Evolutionary conservation across 2,329 filamentous ascomycete genomes (phyloP).

Genomic region (Didymella pomorum): DNA sequence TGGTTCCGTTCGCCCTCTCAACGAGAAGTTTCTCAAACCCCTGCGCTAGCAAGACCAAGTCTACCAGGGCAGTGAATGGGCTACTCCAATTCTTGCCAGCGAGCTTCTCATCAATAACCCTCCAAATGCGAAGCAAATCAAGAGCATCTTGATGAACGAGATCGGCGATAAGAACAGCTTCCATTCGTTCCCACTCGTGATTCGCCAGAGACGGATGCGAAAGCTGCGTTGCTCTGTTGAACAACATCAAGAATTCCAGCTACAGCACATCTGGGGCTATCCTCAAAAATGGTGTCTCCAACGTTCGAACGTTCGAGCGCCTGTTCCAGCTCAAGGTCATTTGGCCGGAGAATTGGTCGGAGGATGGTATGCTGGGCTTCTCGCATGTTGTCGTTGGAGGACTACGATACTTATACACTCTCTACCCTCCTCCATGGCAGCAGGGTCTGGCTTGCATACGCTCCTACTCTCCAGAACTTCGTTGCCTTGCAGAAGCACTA

Average conservation of each 20-base stretch:
- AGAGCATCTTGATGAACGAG: slow-evolving; percentile 13
- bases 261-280: slow-evolving; percentile 20
- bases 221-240: slow-evolving; percentile 15
- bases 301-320: slow-evolving; percentile 14
- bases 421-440: slow-evolving; percentile 21
- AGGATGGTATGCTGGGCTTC: slow-evolving; percentile 15
- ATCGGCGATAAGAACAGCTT: slow-evolving; percentile 18
- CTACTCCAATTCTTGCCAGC: slow-evolving; percentile 15
- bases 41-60: slow-evolving; percentile 11
- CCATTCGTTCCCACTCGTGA: slow-evolving; percentile 12
- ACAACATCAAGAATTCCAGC: slow-evolving; percentile 14
- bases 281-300: slow-evolving; percentile 20
- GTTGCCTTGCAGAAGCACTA: slow-evolving; percentile 1
- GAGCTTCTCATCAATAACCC: background rate
- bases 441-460: slow-evolving; percentile 23
- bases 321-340: background rate
- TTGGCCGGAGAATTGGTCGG: slow-evolving; percentile 7
- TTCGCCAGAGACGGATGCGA: slow-evolving; percentile 11
- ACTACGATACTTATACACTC: slow-evolving; percentile 15
- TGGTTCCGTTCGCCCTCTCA: slow-evolving; percentile 11
- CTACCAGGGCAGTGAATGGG: slow-evolving; percentile 8
- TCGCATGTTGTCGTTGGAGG: slow-evolving; percentile 18
- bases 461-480: slow-evolving; percentile 12
- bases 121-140: slow-evolving; percentile 3
- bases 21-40: slow-evolving; percentile 13